Evolutionary conservation across 2,329 filamentous ascomycete species (phyloP), one percentile per base, ranked within the genome.

Genomic region (Cadophora luteo-olivacea): DNA sequence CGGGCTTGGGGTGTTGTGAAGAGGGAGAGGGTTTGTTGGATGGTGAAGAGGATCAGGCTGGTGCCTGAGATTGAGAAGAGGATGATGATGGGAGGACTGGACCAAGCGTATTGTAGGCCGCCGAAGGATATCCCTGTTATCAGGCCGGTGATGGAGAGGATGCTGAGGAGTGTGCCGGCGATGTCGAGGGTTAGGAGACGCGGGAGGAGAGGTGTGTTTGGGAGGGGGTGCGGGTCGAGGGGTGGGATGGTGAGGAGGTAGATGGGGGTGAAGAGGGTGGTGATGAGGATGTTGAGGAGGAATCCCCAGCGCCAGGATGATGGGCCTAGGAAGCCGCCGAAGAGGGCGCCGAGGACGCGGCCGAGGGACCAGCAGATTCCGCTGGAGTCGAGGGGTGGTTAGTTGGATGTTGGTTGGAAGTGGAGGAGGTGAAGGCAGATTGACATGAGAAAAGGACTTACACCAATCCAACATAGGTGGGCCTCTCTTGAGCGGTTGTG

Each of bases 311-410:
- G 52, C 52, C 52, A 33, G 52, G 52, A 57, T 5, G 14, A 36
- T 14, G 52, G 16, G 9, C 52, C 52, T 4, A 57, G 19, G 1
- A 29, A 12, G 5, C 52, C 52, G 5, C 52, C 52, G 19, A 57
- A 57, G 29, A 57, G 29, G 14, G 52, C 32, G 6, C 52, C 52
- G 12, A 57, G 29, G 14, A 57, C 52, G 29, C 32, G 52, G 52
- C 52, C 52, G 29, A 57, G 52, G 2, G 52, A 57, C 52, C 52
- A 57, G 52, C 52, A 57, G 25, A 57, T 57, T 0, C 52, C 52
- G 29, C 52, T 57, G 8, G 8, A 45, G 8, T 9, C 6, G 4
- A 45, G 7, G 16, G n/a, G n/a, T n/a, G n/a, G n/a, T 16, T 16
- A 45, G 16, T 36, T 52, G 5, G 22, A 22, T 2, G 33, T 6